Conservation (phyloP, 805 yeast genomes). For the Spathaspora sp. region DNA sequence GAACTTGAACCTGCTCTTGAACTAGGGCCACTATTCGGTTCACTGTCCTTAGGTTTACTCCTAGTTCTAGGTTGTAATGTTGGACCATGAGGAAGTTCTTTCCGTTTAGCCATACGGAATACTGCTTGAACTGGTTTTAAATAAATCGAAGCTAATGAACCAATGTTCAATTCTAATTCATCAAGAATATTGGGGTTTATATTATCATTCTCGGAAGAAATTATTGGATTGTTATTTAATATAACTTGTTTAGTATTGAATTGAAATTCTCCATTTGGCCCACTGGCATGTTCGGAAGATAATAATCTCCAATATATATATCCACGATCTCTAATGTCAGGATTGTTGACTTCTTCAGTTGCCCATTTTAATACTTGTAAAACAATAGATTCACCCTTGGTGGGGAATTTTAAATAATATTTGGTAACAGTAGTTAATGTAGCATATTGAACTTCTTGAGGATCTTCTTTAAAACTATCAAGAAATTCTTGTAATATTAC, state of each 20-base stretch:
- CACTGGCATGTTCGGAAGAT: slow-evolving; percentile 39
- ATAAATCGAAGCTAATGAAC: slow-evolving; percentile 79
- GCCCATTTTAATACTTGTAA: slow-evolving; percentile 59
- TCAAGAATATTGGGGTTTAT: slow-evolving; percentile 69
- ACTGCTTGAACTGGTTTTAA: slow-evolving; percentile 80
- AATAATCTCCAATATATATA: slow-evolving; percentile 81
- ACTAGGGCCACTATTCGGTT: background rate
- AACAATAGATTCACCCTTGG: slow-evolving; percentile 52
- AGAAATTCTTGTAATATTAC: slow-evolving; percentile 41
- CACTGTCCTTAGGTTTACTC: slow-evolving; percentile 1
- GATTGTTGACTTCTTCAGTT: slow-evolving; percentile 73
- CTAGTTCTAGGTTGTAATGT: slow-evolving; percentile 25
- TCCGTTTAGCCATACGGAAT: slow-evolving; percentile 61
- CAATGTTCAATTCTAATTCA: slow-evolving; percentile 78
- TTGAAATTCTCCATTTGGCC: slow-evolving; percentile 39
- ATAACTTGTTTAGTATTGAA: slow-evolving; percentile 45
- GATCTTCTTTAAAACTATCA: slow-evolving; percentile 54
- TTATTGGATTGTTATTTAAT: slow-evolving; percentile 56
- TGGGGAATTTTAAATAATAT: slow-evolving; percentile 56
- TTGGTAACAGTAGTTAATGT: slow-evolving; percentile 73
- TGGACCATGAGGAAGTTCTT: slow-evolving; percentile 45
- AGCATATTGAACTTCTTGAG: slow-evolving; percentile 70
- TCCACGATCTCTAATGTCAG: slow-evolving; percentile 85
- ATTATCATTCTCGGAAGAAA: slow-evolving; percentile 63
- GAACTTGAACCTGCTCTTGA: background rate